Percentiles rank a stretch among this genome's conserved stretches.
phyloP scores from a whole-genome alignment of 371 early-diverging fungal species.

The Catenaria anguillulae region DNA sequence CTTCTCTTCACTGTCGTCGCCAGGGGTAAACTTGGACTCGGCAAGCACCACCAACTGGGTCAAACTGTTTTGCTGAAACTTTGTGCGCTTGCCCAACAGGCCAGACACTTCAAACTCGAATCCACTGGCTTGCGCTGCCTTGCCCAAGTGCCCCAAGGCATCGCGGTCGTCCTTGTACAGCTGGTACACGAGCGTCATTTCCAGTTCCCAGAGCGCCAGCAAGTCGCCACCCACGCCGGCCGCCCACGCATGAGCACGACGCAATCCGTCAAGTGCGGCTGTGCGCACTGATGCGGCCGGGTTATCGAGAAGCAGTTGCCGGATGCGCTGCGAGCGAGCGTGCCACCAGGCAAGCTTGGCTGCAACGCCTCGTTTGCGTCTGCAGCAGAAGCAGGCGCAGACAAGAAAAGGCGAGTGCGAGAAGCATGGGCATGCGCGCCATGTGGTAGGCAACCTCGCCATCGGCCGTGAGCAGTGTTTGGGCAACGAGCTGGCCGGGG shows the following conservation, averaged over 20 bases:
- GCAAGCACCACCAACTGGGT: slow-evolving; percentile 83
- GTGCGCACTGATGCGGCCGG: slow-evolving; percentile 50
- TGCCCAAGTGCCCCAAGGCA: slow-evolving; percentile 10
- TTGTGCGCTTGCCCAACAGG: slow-evolving; percentile 77
- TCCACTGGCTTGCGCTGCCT: slow-evolving; percentile 61
- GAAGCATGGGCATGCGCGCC: slow-evolving; percentile 45
- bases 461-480: slow-evolving; percentile 40
- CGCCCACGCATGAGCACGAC: slow-evolving; percentile 13
- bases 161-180: slow-evolving; percentile 14
- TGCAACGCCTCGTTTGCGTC: slow-evolving; percentile 13
- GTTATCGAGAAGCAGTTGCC: slow-evolving; percentile 75
- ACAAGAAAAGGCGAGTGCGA: slow-evolving; percentile 49
- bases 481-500: slow-evolving; percentile 15
- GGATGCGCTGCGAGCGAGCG: slow-evolving; percentile 50
- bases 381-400: slow-evolving; percentile 10
- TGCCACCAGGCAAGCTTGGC: slow-evolving; percentile 56
- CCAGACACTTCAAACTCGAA: slow-evolving; percentile 75
- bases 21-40: slow-evolving; percentile 37
- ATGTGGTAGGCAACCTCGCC: slow-evolving; percentile 75
- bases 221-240: slow-evolving; percentile 33
- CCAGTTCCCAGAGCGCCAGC: slow-evolving; percentile 41
- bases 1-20: slow-evolving; percentile 13
- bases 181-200: not conserved
- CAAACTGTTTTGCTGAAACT: slow-evolving; percentile 72
- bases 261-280: slow-evolving; percentile 24